A percentile compares a stretch with the other conserved stretches of the same genome.
phyloP scores from a whole-genome alignment of 2,329 filamentous ascomycete genomes.

The Helotiales sp. region DNA sequence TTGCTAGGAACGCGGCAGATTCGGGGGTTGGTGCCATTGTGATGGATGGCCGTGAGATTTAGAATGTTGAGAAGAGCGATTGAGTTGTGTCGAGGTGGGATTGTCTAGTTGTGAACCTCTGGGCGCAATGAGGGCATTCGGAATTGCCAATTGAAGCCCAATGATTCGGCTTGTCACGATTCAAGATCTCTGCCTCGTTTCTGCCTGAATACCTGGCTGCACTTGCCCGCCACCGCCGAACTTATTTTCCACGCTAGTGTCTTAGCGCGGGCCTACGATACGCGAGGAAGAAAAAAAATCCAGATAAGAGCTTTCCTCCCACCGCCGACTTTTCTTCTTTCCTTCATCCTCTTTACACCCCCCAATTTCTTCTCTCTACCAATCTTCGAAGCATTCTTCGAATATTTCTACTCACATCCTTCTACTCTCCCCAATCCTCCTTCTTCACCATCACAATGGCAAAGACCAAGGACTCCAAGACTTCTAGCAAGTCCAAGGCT shows the following conservation, averaged over 20 bases:
- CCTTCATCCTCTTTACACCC: conserved; percentile 17
- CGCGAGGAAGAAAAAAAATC: conserved; percentile 32
- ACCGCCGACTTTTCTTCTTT: conserved; percentile 24
- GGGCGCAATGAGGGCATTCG: background rate
- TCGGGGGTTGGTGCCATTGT: conserved; percentile 78
- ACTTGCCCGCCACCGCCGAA: conserved; percentile 3
- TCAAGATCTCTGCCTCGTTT: background rate
- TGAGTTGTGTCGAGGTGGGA: background rate
- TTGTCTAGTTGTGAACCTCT: conserved; percentile 8
- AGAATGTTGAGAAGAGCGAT: conserved; percentile 4
- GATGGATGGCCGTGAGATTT: background rate
- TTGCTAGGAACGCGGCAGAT: conserved; percentile 79
- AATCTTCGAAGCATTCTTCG: conserved; percentile 20
- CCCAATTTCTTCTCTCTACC: conserved; percentile 23
- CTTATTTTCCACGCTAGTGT: conserved; percentile 7
- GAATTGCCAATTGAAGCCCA: conserved; percentile 13
- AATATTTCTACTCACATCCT: conserved; percentile 8
- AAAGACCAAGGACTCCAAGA: conserved; percentile 69
- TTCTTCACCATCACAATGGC: conserved; percentile 57
- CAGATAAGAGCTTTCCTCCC: conserved; percentile 41
- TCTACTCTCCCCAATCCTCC: conserved; percentile 15
- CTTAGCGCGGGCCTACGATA: conserved; percentile 30
- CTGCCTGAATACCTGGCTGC: conserved; percentile 2
- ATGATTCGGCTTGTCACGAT: background rate
- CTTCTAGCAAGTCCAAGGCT: conserved; percentile 53